Base-by-base conservation (phyloP, 495 filamentous ascomycete genomes). In the Hypoxylon intermedium region DNA sequence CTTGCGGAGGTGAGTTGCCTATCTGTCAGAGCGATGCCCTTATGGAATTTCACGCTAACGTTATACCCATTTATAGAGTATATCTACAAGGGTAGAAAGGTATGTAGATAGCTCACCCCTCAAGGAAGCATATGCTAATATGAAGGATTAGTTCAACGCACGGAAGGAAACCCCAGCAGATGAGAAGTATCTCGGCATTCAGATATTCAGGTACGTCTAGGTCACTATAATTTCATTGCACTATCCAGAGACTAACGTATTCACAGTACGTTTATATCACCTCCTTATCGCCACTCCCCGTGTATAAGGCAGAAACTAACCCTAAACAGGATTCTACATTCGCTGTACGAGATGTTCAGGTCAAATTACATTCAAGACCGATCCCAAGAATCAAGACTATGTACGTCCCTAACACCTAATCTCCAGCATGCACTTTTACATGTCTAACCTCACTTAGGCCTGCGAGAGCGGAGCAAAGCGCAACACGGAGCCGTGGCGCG, bases 301-400 rank as follows among this genome's bases (percentile, higher is more conserved):
- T 24, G 15, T 43, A 43, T 13, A 18, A 43, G 18, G 9, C 4
- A 7, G 6, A 20, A 2, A 45, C 43, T 53, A 40, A 53, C 37
- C 46, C n/a, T 30, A 9, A 18, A 11, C 34, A 47, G 58, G 58
- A 45, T 65, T 65, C 41, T 65, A 65, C 46, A 98, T 98, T 67
- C 82, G 90, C 1, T 99, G 95, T 75, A 97, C 94, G 57, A 77
- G 92, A 40, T 99, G 95, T 74, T 84, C 78, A 33, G 88, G 82
- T 13, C 92, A 98, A 72, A 96, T 99, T 66, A 92, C 91, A 0
- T 98, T 97, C 79, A 88, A 89, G 57, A 98, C 95, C 0, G 94
- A 98, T 57, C 95, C 95, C 0, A 93, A 93, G 74, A 90, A 90
- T 52, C 92, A 92, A 83, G 93, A 98, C 65, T 99, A 99, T 62